Base-by-base conservation (phyloP, 108 stramenopile genomes). In the Skeletonema grethae region DNA sequence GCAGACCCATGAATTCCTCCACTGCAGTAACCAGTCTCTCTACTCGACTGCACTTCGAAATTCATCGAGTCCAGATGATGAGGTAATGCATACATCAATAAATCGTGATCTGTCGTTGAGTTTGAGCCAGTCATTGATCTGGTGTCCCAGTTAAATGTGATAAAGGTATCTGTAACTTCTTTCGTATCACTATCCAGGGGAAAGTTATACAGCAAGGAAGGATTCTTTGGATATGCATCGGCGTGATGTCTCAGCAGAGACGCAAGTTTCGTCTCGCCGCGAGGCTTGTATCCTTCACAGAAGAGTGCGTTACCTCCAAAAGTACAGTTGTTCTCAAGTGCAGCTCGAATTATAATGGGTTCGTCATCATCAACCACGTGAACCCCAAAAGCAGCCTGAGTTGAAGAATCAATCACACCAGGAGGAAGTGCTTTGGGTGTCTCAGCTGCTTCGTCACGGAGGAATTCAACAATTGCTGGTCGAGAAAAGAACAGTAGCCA, bases 401-500 rank as follows among this genome's bases (percentile, higher is more conserved):
- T 61, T 25, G 60, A 53, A 73, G 39, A 15, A 48, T 65, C 70
- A 7, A 66, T 24, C 25, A 75, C 76, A 50, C 81, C 82, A 7
- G 86, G 85, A 43, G 87, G 80, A 43, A 86, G 72, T 29, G 77
- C 72, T 45, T 77, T 72, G 50, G 50, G 50, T 59, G 76, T 28
- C 63, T 83, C 82, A 24, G 56, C 56, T 41, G 61, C 61, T 56
- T 65, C 56, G 20, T 55, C 39, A 34, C 65, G 70, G 53, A 65
- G 67, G 62, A 87, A 91, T 31, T 66, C 48, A 16, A 97, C 76
- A 48, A 63, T 63, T n/a, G 80, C 87, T 10, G 97, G 95, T 24
- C 87, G 72, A 12, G 95, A 96, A 60, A 93, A 79, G 73, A 97
- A 98, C 20, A 95, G 83, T 7, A 96, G 77, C 97, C 97, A 98